Conservation (phyloP, 108 stramenopile species). For the Pseudonitzschia multistriata region DNA sequence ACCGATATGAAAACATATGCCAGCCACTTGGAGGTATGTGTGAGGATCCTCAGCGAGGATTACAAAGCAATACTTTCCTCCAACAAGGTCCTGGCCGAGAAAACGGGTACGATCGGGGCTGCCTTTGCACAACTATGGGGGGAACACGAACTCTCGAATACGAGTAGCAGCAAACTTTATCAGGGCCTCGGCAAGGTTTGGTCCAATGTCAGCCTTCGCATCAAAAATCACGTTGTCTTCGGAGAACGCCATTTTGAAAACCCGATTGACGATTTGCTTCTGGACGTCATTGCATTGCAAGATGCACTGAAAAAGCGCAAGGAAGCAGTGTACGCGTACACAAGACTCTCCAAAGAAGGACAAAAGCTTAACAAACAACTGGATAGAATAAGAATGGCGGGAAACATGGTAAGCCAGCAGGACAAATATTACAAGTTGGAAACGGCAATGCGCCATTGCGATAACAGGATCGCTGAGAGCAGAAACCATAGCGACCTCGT, state of each 20-base stretch:
- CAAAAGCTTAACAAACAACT: constrained; percentile 20
- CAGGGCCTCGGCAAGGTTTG: constrained; percentile 33
- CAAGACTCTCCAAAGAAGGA: constrained; percentile 23
- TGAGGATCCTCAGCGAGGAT: constrained; percentile 30
- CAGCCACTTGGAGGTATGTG: constrained; percentile 32
- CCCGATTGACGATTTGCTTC: constrained; percentile 34
- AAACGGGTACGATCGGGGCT: constrained; percentile 31
- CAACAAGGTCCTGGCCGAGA: constrained; percentile 2
- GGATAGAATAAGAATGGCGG: constrained; percentile 22
- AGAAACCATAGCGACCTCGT: constrained; percentile 28
- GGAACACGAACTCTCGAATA: constrained; percentile 39
- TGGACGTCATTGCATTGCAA: constrained; percentile 35
- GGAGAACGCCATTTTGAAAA: constrained; percentile 9
- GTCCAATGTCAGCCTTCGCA: constrained; percentile 18
- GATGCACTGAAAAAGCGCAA: constrained; percentile 31
- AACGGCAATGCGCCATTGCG: constrained; percentile 12
- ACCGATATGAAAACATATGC: constrained; percentile 30
- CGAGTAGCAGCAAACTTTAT: constrained; percentile 34
- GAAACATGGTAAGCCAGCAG: constrained; percentile 4
- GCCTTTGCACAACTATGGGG: constrained; percentile 41
- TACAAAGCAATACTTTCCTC: constrained; percentile 8
- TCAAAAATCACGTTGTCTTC: constrained; percentile 17
- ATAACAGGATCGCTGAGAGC: constrained; percentile 13
- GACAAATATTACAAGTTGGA: constrained; percentile 35
- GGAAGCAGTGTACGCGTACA: constrained; percentile 25